Conservation (phyloP, 192 early-diverging fungal species). For the Irineochytrium annulatum region DNA sequence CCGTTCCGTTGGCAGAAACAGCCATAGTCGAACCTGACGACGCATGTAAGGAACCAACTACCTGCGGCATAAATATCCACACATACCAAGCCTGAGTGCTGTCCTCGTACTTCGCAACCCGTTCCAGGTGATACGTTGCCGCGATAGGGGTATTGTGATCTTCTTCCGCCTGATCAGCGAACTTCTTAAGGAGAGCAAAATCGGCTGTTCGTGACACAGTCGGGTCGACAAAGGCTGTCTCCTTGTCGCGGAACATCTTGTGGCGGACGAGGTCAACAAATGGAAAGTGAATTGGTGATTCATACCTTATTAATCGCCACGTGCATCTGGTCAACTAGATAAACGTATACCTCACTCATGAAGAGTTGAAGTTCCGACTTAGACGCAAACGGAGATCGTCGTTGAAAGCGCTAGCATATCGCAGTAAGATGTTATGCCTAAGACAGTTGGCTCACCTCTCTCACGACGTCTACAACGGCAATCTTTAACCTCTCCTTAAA, state of each 20-base stretch:
- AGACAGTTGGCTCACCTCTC: conserved; percentile 34
- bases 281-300: background rate
- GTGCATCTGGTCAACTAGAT: conserved; percentile 58
- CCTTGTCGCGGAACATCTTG: conserved; percentile 38
- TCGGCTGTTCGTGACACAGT: conserved; percentile 36
- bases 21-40: conserved; percentile 55
- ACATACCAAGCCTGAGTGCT: conserved; percentile 50
- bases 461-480: conserved; percentile 52
- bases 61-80: background rate
- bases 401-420: conserved; percentile 40
- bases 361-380: conserved; percentile 54
- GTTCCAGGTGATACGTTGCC: conserved; percentile 48
- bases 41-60: conserved; percentile 6
- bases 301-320: conserved; percentile 38
- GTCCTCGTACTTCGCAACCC: conserved; percentile 55
- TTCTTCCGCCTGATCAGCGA: conserved; percentile 48
- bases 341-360: conserved; percentile 57
- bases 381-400: conserved; percentile 45
- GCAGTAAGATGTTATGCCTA: conserved; percentile 9
- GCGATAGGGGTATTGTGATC: conserved; percentile 34
- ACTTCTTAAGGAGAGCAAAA: conserved; percentile 40
- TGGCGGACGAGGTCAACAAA: background rate
- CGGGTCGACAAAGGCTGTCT: conserved; percentile 27
- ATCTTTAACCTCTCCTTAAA: conserved; percentile 58
- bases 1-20: conserved; percentile 47